phyloP scores from a whole-genome alignment of 2,329 filamentous ascomycete genomes.

The Aureobasidium sp. region DNA sequence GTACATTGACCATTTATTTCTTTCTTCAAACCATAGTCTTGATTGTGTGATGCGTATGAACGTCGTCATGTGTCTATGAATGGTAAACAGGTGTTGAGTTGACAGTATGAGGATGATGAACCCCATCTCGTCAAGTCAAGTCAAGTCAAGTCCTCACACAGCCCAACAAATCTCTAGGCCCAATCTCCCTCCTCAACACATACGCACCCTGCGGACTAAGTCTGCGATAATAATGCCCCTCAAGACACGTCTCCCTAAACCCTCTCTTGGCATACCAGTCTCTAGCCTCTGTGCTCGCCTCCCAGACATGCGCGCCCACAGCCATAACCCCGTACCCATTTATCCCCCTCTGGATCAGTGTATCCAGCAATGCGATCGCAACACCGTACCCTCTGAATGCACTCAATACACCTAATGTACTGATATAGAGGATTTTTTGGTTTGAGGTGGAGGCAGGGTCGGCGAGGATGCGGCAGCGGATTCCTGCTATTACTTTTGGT shows the following conservation, averaged over 20 bases:
- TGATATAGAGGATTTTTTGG: conserved; percentile 49
- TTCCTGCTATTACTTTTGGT: conserved; percentile 39
- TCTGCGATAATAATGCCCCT: conserved; percentile 53
- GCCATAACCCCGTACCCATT: conserved; percentile 44
- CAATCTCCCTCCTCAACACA: conserved; percentile 42
- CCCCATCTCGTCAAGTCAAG: no score
- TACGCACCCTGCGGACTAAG: conserved; percentile 51
- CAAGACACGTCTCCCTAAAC: conserved; percentile 46
- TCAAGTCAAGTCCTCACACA: neutral
- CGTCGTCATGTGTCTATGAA: neutral
- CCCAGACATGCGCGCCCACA: conserved; percentile 59
- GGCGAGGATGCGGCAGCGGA: conserved; percentile 41
- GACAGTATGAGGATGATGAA: no score
- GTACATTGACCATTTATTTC: neutral
- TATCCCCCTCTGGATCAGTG: conserved; percentile 31
- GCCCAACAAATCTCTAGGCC: neutral
- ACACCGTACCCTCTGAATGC: conserved; percentile 54
- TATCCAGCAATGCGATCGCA: conserved; percentile 47
- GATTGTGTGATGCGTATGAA: neutral
- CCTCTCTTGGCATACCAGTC: conserved; percentile 55
- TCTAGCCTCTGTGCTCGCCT: conserved; percentile 52
- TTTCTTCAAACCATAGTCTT: neutral
- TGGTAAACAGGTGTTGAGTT: no score
- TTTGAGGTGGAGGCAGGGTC: conserved; percentile 7
- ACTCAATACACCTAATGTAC: conserved; percentile 53